phyloP scores from a whole-genome alignment of 495 filamentous ascomycete species.

The Rhypophila decipiens region DNA sequence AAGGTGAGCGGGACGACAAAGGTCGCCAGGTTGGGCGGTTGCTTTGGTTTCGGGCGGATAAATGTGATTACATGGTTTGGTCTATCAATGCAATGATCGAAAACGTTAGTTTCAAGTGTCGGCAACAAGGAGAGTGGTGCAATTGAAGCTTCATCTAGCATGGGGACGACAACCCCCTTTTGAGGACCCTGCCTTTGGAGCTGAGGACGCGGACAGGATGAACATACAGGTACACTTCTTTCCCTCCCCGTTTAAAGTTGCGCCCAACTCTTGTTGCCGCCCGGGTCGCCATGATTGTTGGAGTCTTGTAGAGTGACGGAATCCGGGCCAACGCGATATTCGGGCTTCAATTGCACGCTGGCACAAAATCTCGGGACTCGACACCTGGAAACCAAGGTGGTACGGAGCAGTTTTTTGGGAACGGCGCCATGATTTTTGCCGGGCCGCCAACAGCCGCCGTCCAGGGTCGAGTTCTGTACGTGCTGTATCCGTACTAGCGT shows the following conservation, averaged over 20 bases:
- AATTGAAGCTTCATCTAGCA: background rate
- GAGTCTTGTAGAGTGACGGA: background rate
- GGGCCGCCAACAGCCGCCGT: slow-evolving; percentile 1
- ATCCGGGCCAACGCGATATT: background rate
- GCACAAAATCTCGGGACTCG: background rate
- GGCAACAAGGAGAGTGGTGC: background rate
- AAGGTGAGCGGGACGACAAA: slow-evolving; percentile 82
- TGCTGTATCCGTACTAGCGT: too few species aligned
- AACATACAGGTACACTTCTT: slow-evolving; percentile 59
- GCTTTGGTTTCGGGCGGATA: slow-evolving; percentile 57
- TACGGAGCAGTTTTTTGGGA: background rate
- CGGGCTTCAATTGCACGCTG: background rate
- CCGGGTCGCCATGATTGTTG: slow-evolving; percentile 6
- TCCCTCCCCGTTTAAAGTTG: background rate
- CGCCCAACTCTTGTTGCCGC: background rate
- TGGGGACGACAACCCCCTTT: too few species aligned
- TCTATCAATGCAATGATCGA: slow-evolving; percentile 38
- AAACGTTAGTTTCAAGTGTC: too few species aligned
- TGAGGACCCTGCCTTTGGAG: too few species aligned
- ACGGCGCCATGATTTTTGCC: background rate
- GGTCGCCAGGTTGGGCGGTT: slow-evolving; percentile 69
- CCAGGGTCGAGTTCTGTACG: background rate
- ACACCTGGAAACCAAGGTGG: background rate
- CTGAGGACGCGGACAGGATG: too few species aligned
- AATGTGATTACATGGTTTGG: slow-evolving; percentile 74